These are phyloP conservation scores for Vaccinium macrocarpon DNA, from an alignment of 148 eudicot genomes.

Conservation along the genomic window DNA sequence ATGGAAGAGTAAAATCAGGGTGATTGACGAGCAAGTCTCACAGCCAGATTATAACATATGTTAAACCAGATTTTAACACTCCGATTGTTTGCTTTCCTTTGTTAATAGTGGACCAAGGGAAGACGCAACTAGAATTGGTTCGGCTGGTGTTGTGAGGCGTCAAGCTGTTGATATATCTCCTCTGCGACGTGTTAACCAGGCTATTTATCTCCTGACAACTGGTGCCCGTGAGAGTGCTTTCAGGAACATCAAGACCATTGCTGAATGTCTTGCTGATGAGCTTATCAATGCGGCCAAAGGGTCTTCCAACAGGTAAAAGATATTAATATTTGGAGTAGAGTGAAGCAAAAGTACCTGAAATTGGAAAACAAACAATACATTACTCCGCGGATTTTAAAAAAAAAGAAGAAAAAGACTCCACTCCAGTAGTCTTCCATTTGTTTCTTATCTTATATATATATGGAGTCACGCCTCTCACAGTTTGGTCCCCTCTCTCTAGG, in stretches of 20 bases:
- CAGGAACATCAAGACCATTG: conserved; percentile 31
- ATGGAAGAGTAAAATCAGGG: neutral
- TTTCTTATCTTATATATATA: neutral
- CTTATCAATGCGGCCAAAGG: conserved; percentile 35
- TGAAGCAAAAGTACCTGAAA: neutral
- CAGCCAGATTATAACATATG: neutral
- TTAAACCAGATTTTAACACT: neutral
- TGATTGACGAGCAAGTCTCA: neutral
- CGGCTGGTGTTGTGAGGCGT: conserved; percentile 37
- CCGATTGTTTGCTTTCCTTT: too few relatives aligned
- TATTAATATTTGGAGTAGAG: neutral
- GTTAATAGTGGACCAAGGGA: conserved; percentile 30
- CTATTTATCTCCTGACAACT: conserved; percentile 30
- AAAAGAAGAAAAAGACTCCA: too few relatives aligned
- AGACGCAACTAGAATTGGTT: conserved; percentile 37
- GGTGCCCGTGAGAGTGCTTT: conserved; percentile 37
- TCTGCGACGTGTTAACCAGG: conserved; percentile 32
- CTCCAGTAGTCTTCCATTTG: neutral
- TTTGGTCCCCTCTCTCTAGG: neutral
- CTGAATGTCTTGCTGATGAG: conserved; percentile 34
- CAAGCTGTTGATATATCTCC: conserved; percentile 37
- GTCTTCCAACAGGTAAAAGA: conserved; percentile 30
- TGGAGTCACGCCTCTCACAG: neutral
- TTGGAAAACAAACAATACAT: neutral
- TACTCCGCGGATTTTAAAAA: too few relatives aligned